Conservation (phyloP, 2,329 filamentous ascomycete species). For the Grosmannia serpens region DNA sequence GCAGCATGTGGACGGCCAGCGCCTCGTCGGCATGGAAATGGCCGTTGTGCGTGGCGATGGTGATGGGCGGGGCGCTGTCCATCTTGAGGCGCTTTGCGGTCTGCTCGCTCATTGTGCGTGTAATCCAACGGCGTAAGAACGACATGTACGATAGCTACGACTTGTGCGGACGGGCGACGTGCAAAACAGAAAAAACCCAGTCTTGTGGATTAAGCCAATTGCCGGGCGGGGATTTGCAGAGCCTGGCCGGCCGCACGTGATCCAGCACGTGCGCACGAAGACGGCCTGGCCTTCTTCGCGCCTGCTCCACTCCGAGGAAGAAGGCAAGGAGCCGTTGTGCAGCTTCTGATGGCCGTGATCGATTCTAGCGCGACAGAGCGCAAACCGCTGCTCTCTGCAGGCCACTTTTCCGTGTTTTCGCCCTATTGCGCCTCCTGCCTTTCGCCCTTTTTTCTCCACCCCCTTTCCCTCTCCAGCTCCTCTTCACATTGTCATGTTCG, state of each 20-base stretch:
- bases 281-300: background rate
- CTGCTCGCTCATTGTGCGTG: constrained; percentile 44
- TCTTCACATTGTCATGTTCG: background rate
- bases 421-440: background rate
- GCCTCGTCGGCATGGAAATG: constrained; percentile 99
- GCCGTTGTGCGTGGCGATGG: constrained; percentile 92
- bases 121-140: background rate
- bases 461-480: background rate
- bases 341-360: constrained; percentile 1
- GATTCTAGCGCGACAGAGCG: constrained; percentile 4
- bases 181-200: too few species aligned
- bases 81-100: constrained; percentile 79
- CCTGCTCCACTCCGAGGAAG: background rate
- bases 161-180: too few species aligned
- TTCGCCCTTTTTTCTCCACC: constrained; percentile 1
- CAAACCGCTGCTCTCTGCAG: background rate
- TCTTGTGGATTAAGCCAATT: too few species aligned
- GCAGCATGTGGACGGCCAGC: constrained; percentile 90
- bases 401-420: constrained; percentile 1
- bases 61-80: constrained; percentile 33
- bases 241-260: too few species aligned
- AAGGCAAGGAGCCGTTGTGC: background rate
- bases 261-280: too few species aligned
- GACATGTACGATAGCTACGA: background rate
- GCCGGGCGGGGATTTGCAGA: too few species aligned